Percentiles rank a stretch among this genome's conserved stretches.
These are phyloP conservation scores for Perilla frutescens DNA, from an alignment of 257 asterid species.

Conservation along the genomic window DNA sequence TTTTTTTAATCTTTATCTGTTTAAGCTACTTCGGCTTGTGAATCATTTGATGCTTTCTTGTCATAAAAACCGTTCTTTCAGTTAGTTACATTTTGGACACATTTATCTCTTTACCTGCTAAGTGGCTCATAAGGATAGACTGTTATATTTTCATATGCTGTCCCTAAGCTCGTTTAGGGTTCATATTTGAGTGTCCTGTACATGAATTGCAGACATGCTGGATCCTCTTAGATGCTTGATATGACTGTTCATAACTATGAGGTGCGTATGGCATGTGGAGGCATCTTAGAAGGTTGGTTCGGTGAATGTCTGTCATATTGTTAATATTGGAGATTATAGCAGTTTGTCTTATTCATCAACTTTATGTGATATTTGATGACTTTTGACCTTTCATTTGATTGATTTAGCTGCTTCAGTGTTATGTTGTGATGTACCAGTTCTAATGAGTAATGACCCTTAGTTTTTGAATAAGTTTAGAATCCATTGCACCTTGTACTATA, in stretches of 20 bases:
- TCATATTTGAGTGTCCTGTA: slow-evolving; percentile 57
- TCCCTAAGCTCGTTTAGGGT: slow-evolving; percentile 56
- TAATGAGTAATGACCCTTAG: neutral
- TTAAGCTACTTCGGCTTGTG: neutral
- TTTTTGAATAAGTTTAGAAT: neutral
- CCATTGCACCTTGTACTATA: neutral
- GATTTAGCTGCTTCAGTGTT: slow-evolving; percentile 25
- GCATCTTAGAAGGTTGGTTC: slow-evolving; percentile 60
- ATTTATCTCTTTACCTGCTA: slow-evolving; percentile 10
- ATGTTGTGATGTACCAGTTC: slow-evolving; percentile 1
- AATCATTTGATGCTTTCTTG: neutral
- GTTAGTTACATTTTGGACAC: neutral
- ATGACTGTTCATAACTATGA: slow-evolving; percentile 63
- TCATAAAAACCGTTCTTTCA: neutral
- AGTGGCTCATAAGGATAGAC: slow-evolving; percentile 14
- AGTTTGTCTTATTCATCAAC: slow-evolving; percentile 18
- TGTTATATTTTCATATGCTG: slow-evolving; percentile 25
- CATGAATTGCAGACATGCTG: slow-evolving; percentile 68
- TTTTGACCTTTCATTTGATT: slow-evolving; percentile 7
- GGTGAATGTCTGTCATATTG: slow-evolving; percentile 39
- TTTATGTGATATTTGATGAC: slow-evolving; percentile 29
- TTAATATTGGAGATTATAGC: slow-evolving; percentile 30
- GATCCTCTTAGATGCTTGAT: slow-evolving; percentile 58
- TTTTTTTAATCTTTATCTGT: neutral
- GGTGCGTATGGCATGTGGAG: slow-evolving; percentile 54